Evolutionary conservation across 345 rosid species (phyloP).

Genomic region (Lumnitzera racemosa): DNA sequence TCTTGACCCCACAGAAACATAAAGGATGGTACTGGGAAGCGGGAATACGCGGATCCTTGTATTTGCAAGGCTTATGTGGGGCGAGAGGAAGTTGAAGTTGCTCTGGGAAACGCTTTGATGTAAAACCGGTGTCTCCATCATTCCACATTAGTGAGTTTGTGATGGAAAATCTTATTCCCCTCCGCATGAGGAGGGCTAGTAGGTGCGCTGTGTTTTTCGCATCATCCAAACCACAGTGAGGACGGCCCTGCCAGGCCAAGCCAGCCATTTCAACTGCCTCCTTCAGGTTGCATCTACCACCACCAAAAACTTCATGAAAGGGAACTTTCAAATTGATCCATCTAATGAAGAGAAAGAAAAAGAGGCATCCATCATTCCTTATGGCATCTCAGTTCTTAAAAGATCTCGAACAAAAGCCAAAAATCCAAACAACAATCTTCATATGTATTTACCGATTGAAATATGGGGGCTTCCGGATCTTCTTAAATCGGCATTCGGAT

Average conservation of each 20-base stretch:
- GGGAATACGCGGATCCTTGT: constrained; percentile 13
- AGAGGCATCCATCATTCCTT: background rate
- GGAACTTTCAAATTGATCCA: constrained; percentile 44
- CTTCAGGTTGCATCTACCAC: constrained; percentile 31
- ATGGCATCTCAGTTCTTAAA: background rate
- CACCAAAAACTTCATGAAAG: constrained; percentile 28
- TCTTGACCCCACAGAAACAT: constrained; percentile 37
- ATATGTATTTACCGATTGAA: constrained; percentile 25
- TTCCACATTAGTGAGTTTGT: constrained; percentile 30
- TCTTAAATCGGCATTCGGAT: constrained; percentile 39
- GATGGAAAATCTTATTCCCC: constrained; percentile 30
- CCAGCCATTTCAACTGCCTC: constrained; percentile 40
- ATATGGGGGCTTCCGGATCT: constrained; percentile 36
- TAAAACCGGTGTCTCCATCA: constrained; percentile 12
- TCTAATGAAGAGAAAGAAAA: constrained; percentile 14
- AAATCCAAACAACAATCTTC: background rate
- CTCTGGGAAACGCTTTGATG: constrained; percentile 17
- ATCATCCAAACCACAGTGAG: constrained; percentile 40
- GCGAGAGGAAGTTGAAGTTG: constrained; percentile 1
- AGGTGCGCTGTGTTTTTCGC: constrained; percentile 41
- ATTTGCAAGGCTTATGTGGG: constrained; percentile 12
- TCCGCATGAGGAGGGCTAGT: constrained; percentile 24
- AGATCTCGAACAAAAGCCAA: background rate
- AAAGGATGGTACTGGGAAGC: constrained; percentile 19
- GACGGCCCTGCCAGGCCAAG: constrained; percentile 38